phyloP scores from a whole-genome alignment of 805 yeast species.

The Ogataea wickerhamii region DNA sequence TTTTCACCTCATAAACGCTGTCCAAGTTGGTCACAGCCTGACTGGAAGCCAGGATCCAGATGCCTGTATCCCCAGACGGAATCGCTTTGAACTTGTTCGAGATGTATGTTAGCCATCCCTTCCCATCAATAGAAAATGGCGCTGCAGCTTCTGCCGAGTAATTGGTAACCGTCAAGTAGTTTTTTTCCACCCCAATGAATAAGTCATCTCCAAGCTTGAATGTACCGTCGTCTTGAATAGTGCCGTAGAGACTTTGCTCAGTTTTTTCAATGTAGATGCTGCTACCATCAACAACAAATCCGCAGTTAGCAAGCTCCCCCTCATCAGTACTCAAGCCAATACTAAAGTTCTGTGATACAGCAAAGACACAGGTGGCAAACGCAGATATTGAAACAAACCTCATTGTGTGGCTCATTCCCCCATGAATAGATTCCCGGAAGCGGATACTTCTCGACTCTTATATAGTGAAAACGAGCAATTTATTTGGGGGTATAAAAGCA shows the following conservation, averaged over 20 bases:
- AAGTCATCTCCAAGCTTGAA: neutral
- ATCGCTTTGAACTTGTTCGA: conserved; percentile 1
- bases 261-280: neutral
- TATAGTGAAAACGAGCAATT: no score
- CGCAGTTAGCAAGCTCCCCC: neutral
- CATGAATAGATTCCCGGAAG: no score
- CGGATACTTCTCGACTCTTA: no score
- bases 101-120: neutral
- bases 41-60: neutral
- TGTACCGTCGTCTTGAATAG: neutral
- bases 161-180: conserved; percentile 1
- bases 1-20: conserved; percentile 1
- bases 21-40: neutral
- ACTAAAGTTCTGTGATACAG: neutral
- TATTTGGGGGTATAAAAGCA: no score
- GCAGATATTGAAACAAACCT: no score
- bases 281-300: neutral
- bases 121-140: neutral
- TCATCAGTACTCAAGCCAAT: neutral
- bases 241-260: neutral
- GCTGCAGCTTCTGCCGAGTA: neutral
- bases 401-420: no score
- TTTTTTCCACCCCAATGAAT: neutral
- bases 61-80: neutral
- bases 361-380: neutral